Percentiles rank a stretch among this genome's conserved stretches.
phyloP scores from a whole-genome alignment of 768 basidiomycete species.

The Panaeolus cyanescens region DNA sequence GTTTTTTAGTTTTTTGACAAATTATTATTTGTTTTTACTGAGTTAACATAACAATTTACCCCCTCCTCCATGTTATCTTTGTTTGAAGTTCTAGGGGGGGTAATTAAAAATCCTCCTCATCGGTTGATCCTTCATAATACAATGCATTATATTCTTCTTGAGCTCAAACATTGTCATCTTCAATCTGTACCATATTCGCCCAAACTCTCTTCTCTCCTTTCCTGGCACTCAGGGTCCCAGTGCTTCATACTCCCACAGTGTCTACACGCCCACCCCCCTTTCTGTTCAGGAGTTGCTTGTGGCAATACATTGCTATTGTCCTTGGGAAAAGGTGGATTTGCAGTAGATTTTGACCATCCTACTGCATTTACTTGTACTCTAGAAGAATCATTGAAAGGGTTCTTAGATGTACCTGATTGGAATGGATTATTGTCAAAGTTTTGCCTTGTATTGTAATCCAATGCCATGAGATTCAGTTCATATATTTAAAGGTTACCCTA shows the following conservation, averaged over 20 bases:
- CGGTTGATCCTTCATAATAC: constrained; percentile 17
- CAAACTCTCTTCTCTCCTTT: constrained; percentile 15
- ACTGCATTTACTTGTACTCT: background rate
- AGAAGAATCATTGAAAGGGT: background rate
- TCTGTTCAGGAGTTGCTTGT: constrained; percentile 16
- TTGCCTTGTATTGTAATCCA: constrained; percentile 5
- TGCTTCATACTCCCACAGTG: constrained; percentile 35
- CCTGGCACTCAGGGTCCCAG: constrained; percentile 33
- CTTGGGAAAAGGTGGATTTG: constrained; percentile 20
- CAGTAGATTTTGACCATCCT: constrained; percentile 7
- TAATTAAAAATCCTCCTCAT: background rate
- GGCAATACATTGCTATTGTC: constrained; percentile 19
- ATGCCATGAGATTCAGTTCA: constrained; percentile 17
- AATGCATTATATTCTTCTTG: constrained; percentile 28
- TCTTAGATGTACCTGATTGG: no score
- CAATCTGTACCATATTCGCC: constrained; percentile 13
- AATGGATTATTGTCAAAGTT: background rate
- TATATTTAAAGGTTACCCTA: constrained; percentile 22
- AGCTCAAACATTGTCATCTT: constrained; percentile 14
- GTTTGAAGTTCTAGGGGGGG: background rate
- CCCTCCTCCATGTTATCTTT: no score
- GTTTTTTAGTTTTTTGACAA: background rate
- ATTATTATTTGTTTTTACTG: background rate
- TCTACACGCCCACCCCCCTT: constrained; percentile 15
- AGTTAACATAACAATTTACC: background rate